Conservation (phyloP, 164 flowering plant genomes). For the Umbellularia californica region DNA sequence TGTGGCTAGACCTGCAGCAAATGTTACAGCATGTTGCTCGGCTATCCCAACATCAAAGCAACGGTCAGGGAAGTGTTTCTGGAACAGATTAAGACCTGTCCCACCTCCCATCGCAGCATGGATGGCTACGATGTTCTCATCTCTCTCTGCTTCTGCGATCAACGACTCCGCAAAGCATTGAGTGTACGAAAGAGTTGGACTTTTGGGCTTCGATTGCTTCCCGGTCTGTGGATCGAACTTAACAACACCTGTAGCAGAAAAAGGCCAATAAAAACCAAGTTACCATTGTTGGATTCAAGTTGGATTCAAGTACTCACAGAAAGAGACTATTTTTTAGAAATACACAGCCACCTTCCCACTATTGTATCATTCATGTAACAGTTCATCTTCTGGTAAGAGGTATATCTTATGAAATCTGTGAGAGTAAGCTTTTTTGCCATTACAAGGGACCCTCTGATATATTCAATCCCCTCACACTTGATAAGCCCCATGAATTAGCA, state of each 20-base stretch:
- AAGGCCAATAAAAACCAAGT: too few relatives aligned
- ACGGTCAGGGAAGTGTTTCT: slow-evolving; percentile 34
- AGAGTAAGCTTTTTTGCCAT: too few relatives aligned
- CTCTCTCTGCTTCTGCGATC: slow-evolving; percentile 44
- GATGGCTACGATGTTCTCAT: slow-evolving; percentile 37
- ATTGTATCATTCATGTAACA: too few relatives aligned
- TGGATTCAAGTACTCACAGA: too few relatives aligned
- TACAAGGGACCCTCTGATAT: too few relatives aligned
- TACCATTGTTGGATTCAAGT: too few relatives aligned
- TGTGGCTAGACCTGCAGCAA: slow-evolving; percentile 51
- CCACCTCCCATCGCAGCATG: slow-evolving; percentile 68
- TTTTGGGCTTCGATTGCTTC: slow-evolving; percentile 37
- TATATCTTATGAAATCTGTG: too few relatives aligned
- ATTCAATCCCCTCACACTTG: too few relatives aligned
- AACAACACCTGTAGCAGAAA: slow-evolving; percentile 34
- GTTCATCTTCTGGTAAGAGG: too few relatives aligned
- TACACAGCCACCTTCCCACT: too few relatives aligned
- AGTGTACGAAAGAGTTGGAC: slow-evolving; percentile 32
- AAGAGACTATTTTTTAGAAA: too few relatives aligned
- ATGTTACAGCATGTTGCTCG: slow-evolving; percentile 58
- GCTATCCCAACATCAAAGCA: slow-evolving; percentile 60
- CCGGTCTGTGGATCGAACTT: slow-evolving; percentile 48
- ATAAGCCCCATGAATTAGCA: too few relatives aligned
- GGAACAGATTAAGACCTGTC: slow-evolving; percentile 47
- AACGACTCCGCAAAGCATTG: slow-evolving; percentile 45